These are phyloP conservation scores for Cunninghamia lanceolata DNA, from an alignment of 75 land plant genomes.

Conservation along the genomic window DNA sequence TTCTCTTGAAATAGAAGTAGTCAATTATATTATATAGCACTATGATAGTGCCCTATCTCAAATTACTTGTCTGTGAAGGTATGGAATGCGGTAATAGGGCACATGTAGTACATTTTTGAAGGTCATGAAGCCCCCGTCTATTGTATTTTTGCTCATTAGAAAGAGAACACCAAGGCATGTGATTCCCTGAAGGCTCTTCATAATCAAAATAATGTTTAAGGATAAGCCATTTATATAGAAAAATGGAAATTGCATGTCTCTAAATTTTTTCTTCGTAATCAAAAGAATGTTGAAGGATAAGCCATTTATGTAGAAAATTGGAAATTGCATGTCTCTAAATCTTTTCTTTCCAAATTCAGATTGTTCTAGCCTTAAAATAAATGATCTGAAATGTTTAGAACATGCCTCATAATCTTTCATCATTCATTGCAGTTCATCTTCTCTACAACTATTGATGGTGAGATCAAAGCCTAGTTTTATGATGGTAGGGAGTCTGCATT, in stretches of 20 bases:
- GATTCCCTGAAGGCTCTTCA: neutral
- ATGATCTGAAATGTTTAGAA: neutral
- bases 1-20: neutral
- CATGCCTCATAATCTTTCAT: neutral
- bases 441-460: slow-evolving; percentile 15
- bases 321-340: too few species aligned
- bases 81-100: slow-evolving; percentile 33
- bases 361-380: too few species aligned
- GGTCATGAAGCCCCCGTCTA: slow-evolving; percentile 40
- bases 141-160: slow-evolving; percentile 31
- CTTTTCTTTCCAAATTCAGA: too few species aligned
- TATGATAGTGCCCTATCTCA: too few species aligned
- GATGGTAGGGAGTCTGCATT: neutral
- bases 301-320: too few species aligned
- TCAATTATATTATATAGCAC: neutral
- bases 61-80: slow-evolving; percentile 11
- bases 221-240: too few species aligned
- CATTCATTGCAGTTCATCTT: slow-evolving; percentile 13
- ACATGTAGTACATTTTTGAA: slow-evolving; percentile 31
- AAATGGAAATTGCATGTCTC: too few species aligned
- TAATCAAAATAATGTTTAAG: too few species aligned
- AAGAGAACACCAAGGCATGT: slow-evolving; percentile 29
- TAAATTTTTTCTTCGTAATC: too few species aligned
- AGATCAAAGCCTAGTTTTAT: slow-evolving; percentile 15
- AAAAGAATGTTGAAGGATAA: neutral